Conservation (phyloP, 768 basidiomycete genomes). For the Tricholomella constricta region DNA sequence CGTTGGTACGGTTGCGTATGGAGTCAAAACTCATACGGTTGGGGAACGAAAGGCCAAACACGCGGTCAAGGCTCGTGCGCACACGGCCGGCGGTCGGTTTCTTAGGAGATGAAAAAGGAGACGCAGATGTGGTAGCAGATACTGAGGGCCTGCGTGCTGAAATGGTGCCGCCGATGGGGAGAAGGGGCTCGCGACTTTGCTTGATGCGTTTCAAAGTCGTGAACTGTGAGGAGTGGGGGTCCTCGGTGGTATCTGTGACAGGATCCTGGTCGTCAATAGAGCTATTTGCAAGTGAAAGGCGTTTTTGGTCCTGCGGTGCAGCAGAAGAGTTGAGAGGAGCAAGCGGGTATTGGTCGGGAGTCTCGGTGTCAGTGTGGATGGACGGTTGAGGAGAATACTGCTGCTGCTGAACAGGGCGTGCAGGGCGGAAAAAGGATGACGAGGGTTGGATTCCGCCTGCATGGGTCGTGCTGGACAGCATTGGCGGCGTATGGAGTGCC, state of each 20-base stretch:
- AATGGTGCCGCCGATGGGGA: constrained; percentile 46
- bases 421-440: constrained; percentile 76
- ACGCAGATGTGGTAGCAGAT: constrained; percentile 3
- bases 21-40: constrained; percentile 58
- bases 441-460: constrained; percentile 78
- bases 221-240: constrained; percentile 25
- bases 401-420: constrained; percentile 53
- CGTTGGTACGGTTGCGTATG: constrained; percentile 26
- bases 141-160: constrained; percentile 27
- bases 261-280: constrained; percentile 15
- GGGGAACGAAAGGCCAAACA: constrained; percentile 51
- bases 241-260: constrained; percentile 1
- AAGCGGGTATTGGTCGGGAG: constrained; percentile 15
- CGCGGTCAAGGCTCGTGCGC: constrained; percentile 62
- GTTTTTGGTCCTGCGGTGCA: constrained; percentile 6
- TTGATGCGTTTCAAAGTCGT: constrained; percentile 47
- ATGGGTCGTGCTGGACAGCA: constrained; percentile 50
- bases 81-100: constrained; percentile 36
- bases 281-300: constrained; percentile 11
- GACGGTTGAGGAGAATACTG: constrained; percentile 45
- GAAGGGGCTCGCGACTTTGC: constrained; percentile 72
- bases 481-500: constrained; percentile 17
- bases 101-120: constrained; percentile 22
- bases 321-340: constrained; percentile 5
- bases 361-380: constrained; percentile 20